These are phyloP conservation scores for Dactylonectria macrodidyma DNA, from an alignment of 2,329 filamentous ascomycete species.

Conservation along the genomic window DNA sequence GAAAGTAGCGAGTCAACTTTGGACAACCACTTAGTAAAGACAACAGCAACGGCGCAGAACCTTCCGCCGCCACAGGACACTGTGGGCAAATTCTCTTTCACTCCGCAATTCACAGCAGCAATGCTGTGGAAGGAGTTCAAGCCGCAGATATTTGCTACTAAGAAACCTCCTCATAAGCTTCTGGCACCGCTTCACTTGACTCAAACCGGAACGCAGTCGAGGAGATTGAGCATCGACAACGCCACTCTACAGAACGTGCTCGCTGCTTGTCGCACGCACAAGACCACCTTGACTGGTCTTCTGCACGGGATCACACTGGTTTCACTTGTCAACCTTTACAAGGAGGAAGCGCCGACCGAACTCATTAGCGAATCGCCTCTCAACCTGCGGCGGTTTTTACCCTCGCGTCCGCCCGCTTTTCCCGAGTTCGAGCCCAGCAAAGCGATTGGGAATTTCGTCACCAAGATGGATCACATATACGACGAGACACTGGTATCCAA, in stretches of 20 bases:
- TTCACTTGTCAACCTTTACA: slow-evolving; percentile 34
- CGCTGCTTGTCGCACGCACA: slow-evolving; percentile 37
- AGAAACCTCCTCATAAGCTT: neutral
- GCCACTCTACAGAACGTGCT: slow-evolving; percentile 33
- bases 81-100: slow-evolving; percentile 31
- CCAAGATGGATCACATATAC: slow-evolving; percentile 20
- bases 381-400: slow-evolving; percentile 41
- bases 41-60: neutral
- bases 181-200: slow-evolving; percentile 37
- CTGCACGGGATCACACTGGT: slow-evolving; percentile 39
- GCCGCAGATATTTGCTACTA: neutral
- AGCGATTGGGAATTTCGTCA: slow-evolving; percentile 38
- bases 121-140: slow-evolving; percentile 31
- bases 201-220: slow-evolving; percentile 32
- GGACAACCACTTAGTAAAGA: slow-evolving; percentile 12
- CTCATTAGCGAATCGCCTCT: slow-evolving; percentile 37
- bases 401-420: slow-evolving; percentile 4
- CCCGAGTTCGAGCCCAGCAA: slow-evolving; percentile 24
- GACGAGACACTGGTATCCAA: slow-evolving; percentile 1
- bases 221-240: slow-evolving; percentile 25
- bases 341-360: slow-evolving; percentile 8
- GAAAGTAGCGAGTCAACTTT: neutral
- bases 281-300: slow-evolving; percentile 46
- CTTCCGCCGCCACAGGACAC: slow-evolving; percentile 36
- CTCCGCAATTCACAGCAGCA: slow-evolving; percentile 7